phyloP scores from a whole-genome alignment of 345 rosid species.

The Carallia brachiata region DNA sequence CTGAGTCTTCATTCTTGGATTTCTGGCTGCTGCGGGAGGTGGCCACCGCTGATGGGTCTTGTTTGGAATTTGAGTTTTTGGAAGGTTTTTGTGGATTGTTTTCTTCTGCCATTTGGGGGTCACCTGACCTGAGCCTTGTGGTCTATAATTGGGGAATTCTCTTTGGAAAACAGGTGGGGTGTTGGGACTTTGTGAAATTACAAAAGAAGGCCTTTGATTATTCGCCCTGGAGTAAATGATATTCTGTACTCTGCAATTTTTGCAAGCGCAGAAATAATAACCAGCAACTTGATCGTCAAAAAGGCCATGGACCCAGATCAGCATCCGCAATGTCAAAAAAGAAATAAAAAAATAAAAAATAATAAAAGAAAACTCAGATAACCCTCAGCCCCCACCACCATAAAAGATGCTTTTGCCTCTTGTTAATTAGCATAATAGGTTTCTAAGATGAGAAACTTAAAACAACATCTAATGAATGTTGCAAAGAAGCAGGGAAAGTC shows the following conservation, averaged over 20 bases:
- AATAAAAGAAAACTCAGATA: too few species aligned
- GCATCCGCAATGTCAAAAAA: too few species aligned
- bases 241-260: background rate
- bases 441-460: too few species aligned
- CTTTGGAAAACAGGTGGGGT: background rate
- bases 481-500: too few species aligned
- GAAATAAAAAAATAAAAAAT: too few species aligned
- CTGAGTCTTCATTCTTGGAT: conserved; percentile 11
- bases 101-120: conserved; percentile 1
- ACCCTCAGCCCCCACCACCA: too few species aligned
- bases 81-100: background rate
- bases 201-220: background rate
- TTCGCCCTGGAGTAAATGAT: background rate
- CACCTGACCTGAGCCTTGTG: too few species aligned
- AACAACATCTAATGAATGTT: too few species aligned
- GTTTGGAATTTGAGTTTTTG: conserved; percentile 2
- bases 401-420: too few species aligned
- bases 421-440: too few species aligned
- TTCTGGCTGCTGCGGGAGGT: background rate
- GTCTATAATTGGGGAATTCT: background rate
- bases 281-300: background rate
- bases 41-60: background rate
- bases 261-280: background rate
- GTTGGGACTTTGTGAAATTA: background rate
- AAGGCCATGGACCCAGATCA: too few species aligned